Percentiles rank a stretch among this genome's conserved stretches.
phyloP scores from a whole-genome alignment of 1,139 yeast species.

The Saccharomyces pastorianus region DNA sequence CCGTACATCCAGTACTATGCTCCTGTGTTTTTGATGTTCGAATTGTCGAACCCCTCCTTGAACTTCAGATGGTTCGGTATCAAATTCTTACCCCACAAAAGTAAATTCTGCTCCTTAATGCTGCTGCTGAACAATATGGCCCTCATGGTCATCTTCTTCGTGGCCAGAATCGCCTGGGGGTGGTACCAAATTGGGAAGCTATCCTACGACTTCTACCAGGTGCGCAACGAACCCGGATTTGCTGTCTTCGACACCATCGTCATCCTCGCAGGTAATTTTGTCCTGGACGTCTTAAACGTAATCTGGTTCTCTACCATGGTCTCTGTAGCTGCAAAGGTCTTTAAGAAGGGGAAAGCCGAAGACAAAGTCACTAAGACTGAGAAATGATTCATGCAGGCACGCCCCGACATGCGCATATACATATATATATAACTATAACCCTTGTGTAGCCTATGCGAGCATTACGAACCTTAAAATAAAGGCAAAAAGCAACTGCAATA shows the following conservation, averaged over 20 bases:
- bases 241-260: constrained; percentile 40
- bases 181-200: constrained; percentile 57
- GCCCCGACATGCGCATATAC: background rate
- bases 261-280: constrained; percentile 53
- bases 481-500: constrained; percentile 4
- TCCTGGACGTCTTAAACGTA: constrained; percentile 61
- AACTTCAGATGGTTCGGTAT: constrained; percentile 87
- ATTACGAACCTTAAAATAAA: constrained; percentile 8
- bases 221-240: constrained; percentile 38
- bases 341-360: constrained; percentile 4
- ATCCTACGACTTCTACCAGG: constrained; percentile 45
- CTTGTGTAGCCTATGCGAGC: background rate
- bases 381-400: background rate
- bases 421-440: background rate
- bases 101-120: constrained; percentile 42
- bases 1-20: constrained; percentile 82
- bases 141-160: constrained; percentile 63
- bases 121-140: constrained; percentile 62
- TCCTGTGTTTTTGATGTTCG: constrained; percentile 78
- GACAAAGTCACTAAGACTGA: background rate
- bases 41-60: constrained; percentile 86
- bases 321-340: constrained; percentile 48
- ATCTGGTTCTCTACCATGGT: constrained; percentile 84
- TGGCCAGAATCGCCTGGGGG: constrained; percentile 80
- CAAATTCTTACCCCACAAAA: constrained; percentile 41